Conservation (phyloP, 306 rosid genomes). For the Castanea sativa region DNA sequence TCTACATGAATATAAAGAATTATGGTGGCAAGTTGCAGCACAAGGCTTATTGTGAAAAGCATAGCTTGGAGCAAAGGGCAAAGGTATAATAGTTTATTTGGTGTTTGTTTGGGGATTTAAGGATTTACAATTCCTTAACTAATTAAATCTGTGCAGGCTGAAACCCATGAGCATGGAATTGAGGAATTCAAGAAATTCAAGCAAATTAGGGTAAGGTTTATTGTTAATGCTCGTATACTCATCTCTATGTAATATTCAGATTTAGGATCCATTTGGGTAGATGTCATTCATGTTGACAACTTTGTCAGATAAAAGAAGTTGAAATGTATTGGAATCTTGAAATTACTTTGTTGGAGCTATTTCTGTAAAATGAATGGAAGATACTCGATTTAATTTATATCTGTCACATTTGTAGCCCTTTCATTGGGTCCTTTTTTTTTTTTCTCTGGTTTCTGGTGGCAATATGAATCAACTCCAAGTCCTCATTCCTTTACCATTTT, state of each 20-base stretch:
- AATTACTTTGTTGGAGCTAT: too few relatives aligned
- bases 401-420: too few relatives aligned
- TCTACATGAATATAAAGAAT: constrained; percentile 66
- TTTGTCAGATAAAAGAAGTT: background rate
- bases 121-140: constrained; percentile 6
- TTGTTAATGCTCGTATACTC: background rate
- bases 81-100: constrained; percentile 51
- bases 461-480: too few relatives aligned
- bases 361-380: too few relatives aligned
- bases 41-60: constrained; percentile 94
- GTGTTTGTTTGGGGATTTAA: constrained; percentile 1
- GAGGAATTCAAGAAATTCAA: constrained; percentile 82
- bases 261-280: background rate
- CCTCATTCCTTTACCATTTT: too few relatives aligned
- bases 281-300: background rate
- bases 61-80: constrained; percentile 82
- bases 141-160: constrained; percentile 56
- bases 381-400: too few relatives aligned
- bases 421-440: too few relatives aligned
- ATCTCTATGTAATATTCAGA: background rate
- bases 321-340: too few relatives aligned
- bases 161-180: constrained; percentile 78
- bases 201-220: constrained; percentile 74
- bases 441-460: too few relatives aligned
- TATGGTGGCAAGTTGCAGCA: constrained; percentile 79